Base-by-base conservation (phyloP, 352 stramenopile species). In the Globisporangium parvum region DNA sequence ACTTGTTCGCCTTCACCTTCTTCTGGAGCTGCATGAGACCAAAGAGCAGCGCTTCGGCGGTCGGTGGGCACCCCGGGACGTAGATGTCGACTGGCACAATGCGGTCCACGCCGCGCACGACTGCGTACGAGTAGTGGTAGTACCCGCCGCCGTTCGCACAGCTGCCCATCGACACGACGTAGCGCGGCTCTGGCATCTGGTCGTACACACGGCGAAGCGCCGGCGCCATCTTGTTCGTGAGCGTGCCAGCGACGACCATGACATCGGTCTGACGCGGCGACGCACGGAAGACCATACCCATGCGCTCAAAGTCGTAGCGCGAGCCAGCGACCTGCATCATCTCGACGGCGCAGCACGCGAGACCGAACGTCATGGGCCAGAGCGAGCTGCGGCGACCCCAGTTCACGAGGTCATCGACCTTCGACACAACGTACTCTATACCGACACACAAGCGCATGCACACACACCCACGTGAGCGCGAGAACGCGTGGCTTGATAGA, bases 151-250 rank as follows among this genome's bases (percentile, higher is more conserved):
- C 96, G 75, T 99, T 99, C 23, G 97, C 96, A 70, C 97, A 99
- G 51, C 81, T 97, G 56, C 97, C 97, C 96, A 99, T 99, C 47
- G 91, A 98, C 47, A 99, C 69, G 15, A 99, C 97, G 79, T 96
- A 99, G 50, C 97, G 87, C 11, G 97, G 96, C 73, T 99, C 97
- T 2, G 97, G 96, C 97, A 99, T 99, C 76, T 99, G 96, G 80
- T 99, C 97, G 81, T 98, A 98, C 39, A 98, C 85, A 47, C 85
- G 83, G 46, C 97, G 86, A 10, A 99, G 81, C 10, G 97, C 97
- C 0, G 97, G 97, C 20, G 97, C 97, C 97, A 99, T 99, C 74
- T 99, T 99, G 85, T 99, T 99, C 58, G 96, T 99, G 23, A 99
- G 71, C 21, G 97, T 99, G 6, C 97, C 97, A 17, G 97, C 96